Evolutionary conservation across 2,329 filamentous ascomycete genomes (phyloP).

Genomic region (Penicillium thymicola): DNA sequence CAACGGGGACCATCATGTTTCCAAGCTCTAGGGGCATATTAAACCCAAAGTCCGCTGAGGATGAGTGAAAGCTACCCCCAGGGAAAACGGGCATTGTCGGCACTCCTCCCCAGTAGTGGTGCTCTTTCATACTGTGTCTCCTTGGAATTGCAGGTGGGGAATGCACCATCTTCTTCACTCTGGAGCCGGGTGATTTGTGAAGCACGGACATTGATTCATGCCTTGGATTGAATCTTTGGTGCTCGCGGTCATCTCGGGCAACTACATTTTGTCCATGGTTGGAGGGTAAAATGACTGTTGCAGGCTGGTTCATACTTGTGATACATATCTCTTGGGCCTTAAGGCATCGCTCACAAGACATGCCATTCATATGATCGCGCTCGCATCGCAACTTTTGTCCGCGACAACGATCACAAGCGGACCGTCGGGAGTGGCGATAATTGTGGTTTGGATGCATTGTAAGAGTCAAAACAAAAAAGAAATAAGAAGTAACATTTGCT

Average conservation of each 20-base stretch:
- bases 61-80: neutral
- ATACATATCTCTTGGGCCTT: slow-evolving; percentile 25
- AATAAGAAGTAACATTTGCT: neutral
- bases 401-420: slow-evolving; percentile 25
- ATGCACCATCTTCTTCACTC: slow-evolving; percentile 8
- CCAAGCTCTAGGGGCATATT: neutral
- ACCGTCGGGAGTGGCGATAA: slow-evolving; percentile 23
- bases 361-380: slow-evolving; percentile 19
- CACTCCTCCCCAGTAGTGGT: slow-evolving; percentile 4
- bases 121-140: neutral
- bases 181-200: slow-evolving; percentile 9
- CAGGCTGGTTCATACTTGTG: slow-evolving; percentile 18
- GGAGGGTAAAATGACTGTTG: slow-evolving; percentile 2
- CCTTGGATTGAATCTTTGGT: neutral
- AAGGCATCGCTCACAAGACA: slow-evolving; percentile 24
- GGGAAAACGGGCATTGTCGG: neutral
- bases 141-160: neutral
- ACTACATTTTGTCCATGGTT: neutral
- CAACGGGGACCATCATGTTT: neutral
- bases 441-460: slow-evolving; percentile 19
- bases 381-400: slow-evolving; percentile 26
- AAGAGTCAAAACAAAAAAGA: too few species aligned
- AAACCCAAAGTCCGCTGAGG: neutral
- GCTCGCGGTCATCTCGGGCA: slow-evolving; percentile 1
- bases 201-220: slow-evolving; percentile 11